Evolutionary conservation across 176 grass and related monocot species (phyloP), one percentile per base, ranked within the genome.

Genomic region (Bonia amplexicaulis): DNA sequence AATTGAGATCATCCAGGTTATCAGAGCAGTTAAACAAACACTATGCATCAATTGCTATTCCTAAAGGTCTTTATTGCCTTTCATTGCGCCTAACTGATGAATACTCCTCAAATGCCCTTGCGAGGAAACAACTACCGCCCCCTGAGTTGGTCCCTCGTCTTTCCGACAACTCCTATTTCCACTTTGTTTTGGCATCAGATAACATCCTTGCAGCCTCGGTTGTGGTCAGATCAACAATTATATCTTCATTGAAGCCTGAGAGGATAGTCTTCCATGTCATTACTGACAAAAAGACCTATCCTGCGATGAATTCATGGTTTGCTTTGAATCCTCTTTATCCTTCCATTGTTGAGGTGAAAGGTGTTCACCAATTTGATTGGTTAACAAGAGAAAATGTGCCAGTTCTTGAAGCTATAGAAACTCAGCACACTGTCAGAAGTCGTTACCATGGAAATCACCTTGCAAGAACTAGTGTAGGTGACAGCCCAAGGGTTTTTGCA

Each of bases 191-290:
- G 82, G 91, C 96, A 78, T 90, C 96, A 73, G 96, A 99, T 71
- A 99, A 99, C 72, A 96, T 99, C 75, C 96, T 99, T 65, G 96
- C 96, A 85, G 96, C 96, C 52, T 99, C 96, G 39, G 96, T 99
- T 86, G 96, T 99, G 12, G 93, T 95, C 74, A 88, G 54, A 65
- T 99, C 96, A 26, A 85, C 90, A 66, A 79, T 96, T 66, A 90
- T 65, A 86, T 91, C 93, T 49, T 90, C 93, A 13, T 79, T 89
- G 80, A 96, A 95, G 19, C 93, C 93, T 89, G 88, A 91, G 75
- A 99, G 78, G 78, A 83, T 94, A 82, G 92, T 99, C 25, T 92
- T 98, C 82, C 96, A 98, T 88, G 84, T 98, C 33, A 94, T 98
- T 69, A 98, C 96, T 66, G 96, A 98, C 70, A 98, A 98, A 77